Base-by-base conservation (phyloP, 1,284 basidiomycete species). In the Ceratobasidium sp. region DNA sequence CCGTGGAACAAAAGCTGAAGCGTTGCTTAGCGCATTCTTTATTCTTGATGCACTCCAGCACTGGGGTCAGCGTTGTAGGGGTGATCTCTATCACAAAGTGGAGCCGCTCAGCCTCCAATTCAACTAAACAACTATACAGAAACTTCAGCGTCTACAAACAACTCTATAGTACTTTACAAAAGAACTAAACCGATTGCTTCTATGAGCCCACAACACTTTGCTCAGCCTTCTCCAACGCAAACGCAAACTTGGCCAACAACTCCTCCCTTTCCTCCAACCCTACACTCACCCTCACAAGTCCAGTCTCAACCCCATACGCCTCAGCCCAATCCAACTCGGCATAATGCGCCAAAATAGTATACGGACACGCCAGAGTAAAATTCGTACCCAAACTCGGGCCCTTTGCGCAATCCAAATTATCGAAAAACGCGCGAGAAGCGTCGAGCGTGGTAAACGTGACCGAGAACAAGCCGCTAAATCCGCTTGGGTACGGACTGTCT, bases 341-440 rank as follows among this genome's bases (percentile, higher is more conserved):
- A 82, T 93, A 99, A 84, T 99, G 98, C 33, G 96, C 98, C 28
- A 99, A 88, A 79, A 99, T 92, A 2, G 96, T 94, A 84, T 96
- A 99, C 28, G 97, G 97, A 81, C 92, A 95, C 38, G 95, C 96
- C 17, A 98, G 89, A 1, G 97, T 99, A 84, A 99, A 98, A 87
- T 96, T 98, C 48, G 97, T 99, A 0, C 97, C 97, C 26, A 99
- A 89, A 82, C 93, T 94, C 0, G 97, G 98, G 1, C 97, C 98
- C 84, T 99, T 99, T 80, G 91, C 90, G 84, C 93, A 96, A 6
- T 89, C 86, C 28, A 99, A 86, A 0, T 90, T 86, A 84, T 99
- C 95, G 83, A 95, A 99, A 86, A 99, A 99, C 6, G 92, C 94
- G 56, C 87, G 84, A 0, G 94, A 92, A 0, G 94, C 94, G 0